These are phyloP conservation scores for Suillus brevipes DNA, from an alignment of 768 basidiomycete species.

Conservation along the genomic window DNA sequence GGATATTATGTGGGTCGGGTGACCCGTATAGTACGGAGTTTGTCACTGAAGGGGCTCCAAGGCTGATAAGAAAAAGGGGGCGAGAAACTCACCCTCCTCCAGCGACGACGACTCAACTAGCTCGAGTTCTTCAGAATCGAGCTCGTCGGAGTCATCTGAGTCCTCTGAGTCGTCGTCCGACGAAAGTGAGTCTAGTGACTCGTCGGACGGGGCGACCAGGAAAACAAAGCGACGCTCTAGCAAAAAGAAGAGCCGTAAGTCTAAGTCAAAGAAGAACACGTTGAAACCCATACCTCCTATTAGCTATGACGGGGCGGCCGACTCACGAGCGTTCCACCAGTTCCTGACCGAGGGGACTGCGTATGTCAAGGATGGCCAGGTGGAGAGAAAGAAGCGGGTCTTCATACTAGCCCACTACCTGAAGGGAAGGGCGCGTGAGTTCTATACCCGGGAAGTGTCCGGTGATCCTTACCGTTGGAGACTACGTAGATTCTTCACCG, in stretches of 20 bases:
- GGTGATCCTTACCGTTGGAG: constrained; percentile 27
- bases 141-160: too few species aligned
- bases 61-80: too few species aligned
- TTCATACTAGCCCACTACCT: constrained; percentile 33
- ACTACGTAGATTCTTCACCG: constrained; percentile 30
- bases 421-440: constrained; percentile 31
- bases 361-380: constrained; percentile 24
- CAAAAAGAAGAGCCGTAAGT: background rate
- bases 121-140: too few species aligned
- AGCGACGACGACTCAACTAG: too few species aligned
- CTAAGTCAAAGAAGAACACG: constrained; percentile 3
- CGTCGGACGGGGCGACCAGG: too few species aligned
- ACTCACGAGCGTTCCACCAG: constrained; percentile 22
- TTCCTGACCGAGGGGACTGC: constrained; percentile 27
- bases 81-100: too few species aligned
- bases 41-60: too few species aligned
- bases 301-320: constrained; percentile 28
- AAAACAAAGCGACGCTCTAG: background rate
- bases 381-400: constrained; percentile 13
- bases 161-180: too few species aligned
- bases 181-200: too few species aligned
- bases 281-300: constrained; percentile 28
- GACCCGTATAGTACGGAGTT: too few species aligned
- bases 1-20: too few species aligned
- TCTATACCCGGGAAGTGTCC: constrained; percentile 33